phyloP scores from a whole-genome alignment of 1,284 basidiomycete species.

The Testicularia cyperi region DNA sequence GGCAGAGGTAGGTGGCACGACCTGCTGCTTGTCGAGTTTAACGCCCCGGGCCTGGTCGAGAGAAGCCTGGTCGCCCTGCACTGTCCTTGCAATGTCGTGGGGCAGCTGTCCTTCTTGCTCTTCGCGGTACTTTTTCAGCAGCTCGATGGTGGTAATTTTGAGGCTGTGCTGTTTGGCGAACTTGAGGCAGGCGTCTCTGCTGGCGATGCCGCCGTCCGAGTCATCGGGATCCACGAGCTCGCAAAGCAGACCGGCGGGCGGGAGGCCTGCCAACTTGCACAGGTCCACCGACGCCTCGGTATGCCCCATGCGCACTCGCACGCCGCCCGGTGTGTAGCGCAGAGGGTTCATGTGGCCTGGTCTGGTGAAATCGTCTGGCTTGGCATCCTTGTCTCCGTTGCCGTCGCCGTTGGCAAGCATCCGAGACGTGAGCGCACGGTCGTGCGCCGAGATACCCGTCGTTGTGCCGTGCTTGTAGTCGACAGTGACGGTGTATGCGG shows the following conservation, averaged over 20 bases:
- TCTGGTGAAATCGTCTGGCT: conserved; percentile 74
- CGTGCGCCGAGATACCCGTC: conserved; percentile 95
- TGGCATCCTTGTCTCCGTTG: too few relatives aligned
- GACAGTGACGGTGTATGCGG: conserved; percentile 94
- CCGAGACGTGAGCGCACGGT: conserved; percentile 82
- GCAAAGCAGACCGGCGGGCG: conserved; percentile 82
- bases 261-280: conserved; percentile 75
- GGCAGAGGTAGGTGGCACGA: conserved; percentile 20
- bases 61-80: conserved; percentile 1
- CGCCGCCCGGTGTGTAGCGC: conserved; percentile 81
- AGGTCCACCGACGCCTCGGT: conserved; percentile 91
- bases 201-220: conserved; percentile 85
- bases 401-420: conserved; percentile 67
- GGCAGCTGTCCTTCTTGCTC: conserved; percentile 33
- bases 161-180: conserved; percentile 91
- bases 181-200: conserved; percentile 85
- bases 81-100: conserved; percentile 1
- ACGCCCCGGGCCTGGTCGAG: conserved; percentile 23
- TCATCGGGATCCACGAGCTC: conserved; percentile 90
- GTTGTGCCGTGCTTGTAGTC: conserved; percentile 91
- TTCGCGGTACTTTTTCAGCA: conserved; percentile 62
- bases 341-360: conserved; percentile 96
- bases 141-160: conserved; percentile 89
- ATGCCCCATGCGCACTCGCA: conserved; percentile 82
- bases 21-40: conserved; percentile 24